phyloP scores from a whole-genome alignment of 305 asterid species.

The Fraxinus baroniana region DNA sequence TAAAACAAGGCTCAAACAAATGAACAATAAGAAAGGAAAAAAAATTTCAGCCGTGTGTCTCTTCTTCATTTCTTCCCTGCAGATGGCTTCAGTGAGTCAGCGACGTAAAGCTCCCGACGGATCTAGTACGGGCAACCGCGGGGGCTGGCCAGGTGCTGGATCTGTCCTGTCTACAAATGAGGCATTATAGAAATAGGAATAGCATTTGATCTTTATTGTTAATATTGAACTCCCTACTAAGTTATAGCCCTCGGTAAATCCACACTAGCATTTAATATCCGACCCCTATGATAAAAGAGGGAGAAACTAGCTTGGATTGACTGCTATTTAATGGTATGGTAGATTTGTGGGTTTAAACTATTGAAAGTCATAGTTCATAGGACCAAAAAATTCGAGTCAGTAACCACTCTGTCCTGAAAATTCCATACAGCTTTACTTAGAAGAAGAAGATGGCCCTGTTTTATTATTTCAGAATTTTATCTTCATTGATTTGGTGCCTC shows the following conservation, averaged over 20 bases:
- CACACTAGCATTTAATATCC: neutral
- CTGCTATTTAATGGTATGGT: neutral
- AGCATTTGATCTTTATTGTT: neutral
- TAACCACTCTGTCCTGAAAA: neutral
- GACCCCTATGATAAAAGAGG: neutral
- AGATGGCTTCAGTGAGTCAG: too few species aligned
- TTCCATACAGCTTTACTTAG: neutral
- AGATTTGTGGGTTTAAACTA: neutral
- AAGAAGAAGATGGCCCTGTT: neutral
- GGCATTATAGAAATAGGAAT: neutral
- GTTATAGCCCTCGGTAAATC: neutral
- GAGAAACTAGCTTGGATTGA: neutral
- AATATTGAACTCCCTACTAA: neutral
- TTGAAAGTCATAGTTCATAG: neutral
- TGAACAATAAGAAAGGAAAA: too few species aligned
- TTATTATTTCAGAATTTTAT: neutral
- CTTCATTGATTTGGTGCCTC: neutral
- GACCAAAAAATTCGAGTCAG: neutral
- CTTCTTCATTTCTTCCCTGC: too few species aligned
- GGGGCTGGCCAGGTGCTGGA: too few species aligned
- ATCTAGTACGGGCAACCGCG: too few species aligned
- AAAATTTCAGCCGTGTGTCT: too few species aligned
- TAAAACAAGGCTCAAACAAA: too few species aligned
- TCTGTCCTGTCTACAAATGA: neutral
- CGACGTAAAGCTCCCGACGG: too few species aligned